Evolutionary conservation across 2,329 filamentous ascomycete genomes (phyloP), one percentile per base, ranked within the genome.

Genomic region (Thermothelomyces thermophilus): DNA sequence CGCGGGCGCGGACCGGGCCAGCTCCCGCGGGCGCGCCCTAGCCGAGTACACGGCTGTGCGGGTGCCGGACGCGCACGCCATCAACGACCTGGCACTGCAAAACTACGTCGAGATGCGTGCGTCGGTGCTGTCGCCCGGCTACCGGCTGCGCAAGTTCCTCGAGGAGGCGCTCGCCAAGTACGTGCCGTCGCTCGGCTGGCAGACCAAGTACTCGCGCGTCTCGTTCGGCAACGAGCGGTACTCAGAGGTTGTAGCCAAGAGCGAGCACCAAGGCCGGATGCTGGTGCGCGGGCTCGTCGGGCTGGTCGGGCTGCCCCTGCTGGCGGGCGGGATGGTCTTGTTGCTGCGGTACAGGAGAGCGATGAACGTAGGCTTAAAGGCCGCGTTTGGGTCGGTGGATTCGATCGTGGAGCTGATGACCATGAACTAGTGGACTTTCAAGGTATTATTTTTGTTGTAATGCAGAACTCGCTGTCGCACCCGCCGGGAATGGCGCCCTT

Each of bases 41-140:
- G 71, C 77, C 11, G 80, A 84, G 54, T 98, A 97, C 71, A 87
- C 87, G 0, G 68, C 73, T 1, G 72, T 86, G 46, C 84, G 93
- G 3, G 80, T 83, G 3, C 76, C 81, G 0, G 91, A 98, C 61
- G 86, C 90, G 0, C 82, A 91, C 59, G 83, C 90, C 0, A 96
- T 98, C 71, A 95, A 94, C 62, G 87, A 95, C 59, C 79, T 98
- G 3, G 93, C 93, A 0, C 76, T 94, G 28, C 78, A 87, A 41
- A 98, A 98, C 64, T 97, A 96, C 65, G 75, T 84, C 41, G 93
- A 98, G 69, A 98, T 98, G 93, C 82, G 90, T 9, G 79, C 84
- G 0, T 87, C 87, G 3, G 93, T 97, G 8, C 81, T 86, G 34
- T 89, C 83, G 1, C 83, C 80, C 0, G 63, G 84, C 0, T 97